Conservation (phyloP, 805 yeast genomes). For the Myxozyma sirexii region DNA sequence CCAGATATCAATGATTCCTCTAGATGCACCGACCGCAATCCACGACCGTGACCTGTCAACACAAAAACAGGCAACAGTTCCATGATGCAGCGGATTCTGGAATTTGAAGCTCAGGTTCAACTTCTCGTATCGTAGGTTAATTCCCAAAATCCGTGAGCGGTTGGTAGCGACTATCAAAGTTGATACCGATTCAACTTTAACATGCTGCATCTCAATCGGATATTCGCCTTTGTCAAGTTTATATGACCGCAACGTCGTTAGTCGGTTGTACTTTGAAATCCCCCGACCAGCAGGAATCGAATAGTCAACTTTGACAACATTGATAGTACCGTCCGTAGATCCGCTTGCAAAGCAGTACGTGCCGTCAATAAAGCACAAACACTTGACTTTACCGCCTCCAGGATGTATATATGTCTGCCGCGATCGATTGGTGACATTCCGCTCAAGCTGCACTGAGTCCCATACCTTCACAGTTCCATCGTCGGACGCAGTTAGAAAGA, state of each 20-base stretch:
- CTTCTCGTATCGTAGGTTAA: constrained; percentile 56
- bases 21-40: constrained; percentile 72
- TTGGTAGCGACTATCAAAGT: constrained; percentile 57
- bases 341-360: constrained; percentile 41
- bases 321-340: constrained; percentile 39
- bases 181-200: constrained; percentile 47
- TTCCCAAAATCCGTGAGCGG: constrained; percentile 51
- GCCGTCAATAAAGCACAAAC: constrained; percentile 39
- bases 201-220: constrained; percentile 51
- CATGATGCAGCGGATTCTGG: constrained; percentile 64
- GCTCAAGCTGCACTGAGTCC: constrained; percentile 70
- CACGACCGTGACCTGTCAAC: constrained; percentile 60
- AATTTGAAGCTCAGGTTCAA: constrained; percentile 49
- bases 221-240: constrained; percentile 48
- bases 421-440: constrained; percentile 50
- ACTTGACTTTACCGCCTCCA: constrained; percentile 35
- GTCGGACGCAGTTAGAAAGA: constrained; percentile 77
- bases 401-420: constrained; percentile 37
- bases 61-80: constrained; percentile 63
- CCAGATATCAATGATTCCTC: constrained; percentile 79
- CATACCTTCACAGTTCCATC: constrained; percentile 74
- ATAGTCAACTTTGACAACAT: constrained; percentile 38
- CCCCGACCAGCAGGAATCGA: constrained; percentile 24
- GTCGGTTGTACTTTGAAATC: constrained; percentile 32
- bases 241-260: constrained; percentile 48